Evolutionary conservation across 305 asterid species (phyloP), one percentile per base, ranked within the genome.

Genomic region (Caryopteris hybrid): DNA sequence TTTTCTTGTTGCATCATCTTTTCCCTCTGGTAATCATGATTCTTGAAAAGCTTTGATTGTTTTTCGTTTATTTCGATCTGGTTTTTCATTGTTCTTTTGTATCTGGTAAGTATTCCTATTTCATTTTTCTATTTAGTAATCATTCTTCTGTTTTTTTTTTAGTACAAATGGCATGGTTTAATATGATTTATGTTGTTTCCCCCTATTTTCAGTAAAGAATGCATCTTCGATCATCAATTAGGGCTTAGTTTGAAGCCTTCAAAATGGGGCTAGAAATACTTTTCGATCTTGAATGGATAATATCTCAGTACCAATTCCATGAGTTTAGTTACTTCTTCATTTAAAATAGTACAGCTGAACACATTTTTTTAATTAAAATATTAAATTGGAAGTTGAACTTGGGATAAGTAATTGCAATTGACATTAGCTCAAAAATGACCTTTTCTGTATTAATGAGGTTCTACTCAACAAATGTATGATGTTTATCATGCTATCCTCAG

Each of bases 1-100:
- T 90, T 72, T 90, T 92, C 89, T 81, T 92, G 90, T 73, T 92
- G 78, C 83, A 84, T 45, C 95, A 88, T 76, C 68, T 92, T 53
- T 89, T 92, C 72, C 92, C 96, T 71, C 72, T 76, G 93, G 97
- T 90, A 82, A 57, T 55, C 18, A 4, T 43, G 17, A 42, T 45
- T 65, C 75, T 61, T 75, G 38, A 10, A 21, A 12, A 1, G 0
- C 39, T 5, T 64, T 17, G 29, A 53, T 16, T 63, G 56, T 34
- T 74, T 23, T 14, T 20, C 2, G 51, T 10, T 16, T 50, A 25
- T 7, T 36, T 51, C 41, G 63, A 60, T 67, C 43, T 46, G 64
- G 14, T 48, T 54, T 10, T 39, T 61, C 25, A 3, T 71, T 47
- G 43, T 12, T 4, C 54, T 8, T 34, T 51, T 36, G 3, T 47